A percentile compares a stretch with the other conserved stretches of the same genome.
These are phyloP conservation scores for Fusarium graminum DNA, from an alignment of 2,329 filamentous ascomycete species.

Conservation along the genomic window DNA sequence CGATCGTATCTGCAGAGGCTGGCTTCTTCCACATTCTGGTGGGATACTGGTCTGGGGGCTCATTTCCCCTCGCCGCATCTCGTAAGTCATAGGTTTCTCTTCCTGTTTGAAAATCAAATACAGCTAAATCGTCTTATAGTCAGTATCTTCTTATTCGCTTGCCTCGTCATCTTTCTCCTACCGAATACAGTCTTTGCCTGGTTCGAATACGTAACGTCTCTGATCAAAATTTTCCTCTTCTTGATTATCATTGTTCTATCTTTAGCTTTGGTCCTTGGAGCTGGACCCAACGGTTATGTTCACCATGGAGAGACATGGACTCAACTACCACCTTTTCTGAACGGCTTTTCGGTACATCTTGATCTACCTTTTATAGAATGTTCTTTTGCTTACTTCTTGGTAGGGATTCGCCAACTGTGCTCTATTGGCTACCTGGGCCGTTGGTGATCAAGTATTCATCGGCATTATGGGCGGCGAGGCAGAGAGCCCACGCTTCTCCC, in stretches of 20 bases:
- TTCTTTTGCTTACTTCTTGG: neutral
- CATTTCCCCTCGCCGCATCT: constrained; percentile 27
- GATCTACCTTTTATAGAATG: fast-evolving
- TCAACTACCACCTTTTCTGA: constrained; percentile 23
- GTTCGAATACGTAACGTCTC: constrained; percentile 35
- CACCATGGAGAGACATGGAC: constrained; percentile 37
- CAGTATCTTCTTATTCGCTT: constrained; percentile 30
- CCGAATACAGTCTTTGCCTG: constrained; percentile 36
- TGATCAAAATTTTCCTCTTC: constrained; percentile 37
- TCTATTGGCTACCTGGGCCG: constrained; percentile 40
- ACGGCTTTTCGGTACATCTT: constrained; percentile 29
- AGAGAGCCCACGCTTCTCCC: constrained; percentile 35
- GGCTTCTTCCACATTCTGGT: constrained; percentile 37
- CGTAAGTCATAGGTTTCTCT: neutral
- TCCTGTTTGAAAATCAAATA: no score
- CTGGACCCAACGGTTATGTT: constrained; percentile 26
- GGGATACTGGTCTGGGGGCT: constrained; percentile 22
- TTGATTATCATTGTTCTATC: constrained; percentile 34
- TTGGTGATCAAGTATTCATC: constrained; percentile 44
- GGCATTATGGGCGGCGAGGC: constrained; percentile 44
- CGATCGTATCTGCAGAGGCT: constrained; percentile 36
- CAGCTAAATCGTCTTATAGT: constrained; percentile 3
- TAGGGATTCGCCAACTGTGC: constrained; percentile 41
- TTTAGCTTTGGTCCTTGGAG: constrained; percentile 23
- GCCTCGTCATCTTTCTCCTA: constrained; percentile 35